Percentiles rank a stretch among this genome's conserved stretches.
Evolutionary conservation across 2,329 filamentous ascomycete species (phyloP).

Genomic region (Pseudofabraea citricarpa): DNA sequence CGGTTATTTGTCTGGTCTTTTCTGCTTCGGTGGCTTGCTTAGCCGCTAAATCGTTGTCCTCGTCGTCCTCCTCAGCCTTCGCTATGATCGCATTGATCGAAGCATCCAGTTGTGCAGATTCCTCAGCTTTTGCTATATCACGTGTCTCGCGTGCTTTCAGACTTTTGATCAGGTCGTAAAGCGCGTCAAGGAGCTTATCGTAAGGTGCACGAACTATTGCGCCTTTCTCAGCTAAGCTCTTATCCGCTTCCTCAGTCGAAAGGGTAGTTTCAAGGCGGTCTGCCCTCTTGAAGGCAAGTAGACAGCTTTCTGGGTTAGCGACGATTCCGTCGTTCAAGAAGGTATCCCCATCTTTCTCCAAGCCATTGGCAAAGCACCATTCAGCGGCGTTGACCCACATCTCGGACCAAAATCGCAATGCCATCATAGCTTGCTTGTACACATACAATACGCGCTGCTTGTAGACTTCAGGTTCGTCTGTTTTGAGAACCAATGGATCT

Average conservation of each 20-base stretch:
- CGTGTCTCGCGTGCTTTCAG: slow-evolving; percentile 58
- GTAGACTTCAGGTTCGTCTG: slow-evolving; percentile 72
- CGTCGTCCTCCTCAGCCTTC: slow-evolving; percentile 46
- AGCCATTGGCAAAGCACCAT: slow-evolving; percentile 79
- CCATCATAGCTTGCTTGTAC: slow-evolving; percentile 92
- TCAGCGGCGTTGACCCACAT: slow-evolving; percentile 94
- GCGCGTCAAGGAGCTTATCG: slow-evolving; percentile 73
- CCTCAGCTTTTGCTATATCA: slow-evolving; percentile 53
- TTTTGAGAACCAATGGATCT: slow-evolving; percentile 80
- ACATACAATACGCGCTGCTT: slow-evolving; percentile 79
- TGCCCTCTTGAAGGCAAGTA: slow-evolving; percentile 84
- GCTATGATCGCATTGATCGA: slow-evolving; percentile 33
- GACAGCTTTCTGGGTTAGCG: slow-evolving; percentile 89
- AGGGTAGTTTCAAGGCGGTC: slow-evolving; percentile 81
- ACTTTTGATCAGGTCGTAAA: slow-evolving; percentile 83
- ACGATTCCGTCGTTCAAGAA: slow-evolving; percentile 78
- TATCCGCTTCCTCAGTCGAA: slow-evolving; percentile 71
- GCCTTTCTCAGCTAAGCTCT: slow-evolving; percentile 57
- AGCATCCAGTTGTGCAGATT: slow-evolving; percentile 33
- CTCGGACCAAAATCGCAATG: slow-evolving; percentile 89
- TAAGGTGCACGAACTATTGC: slow-evolving; percentile 71
- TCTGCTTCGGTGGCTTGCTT: slow-evolving; percentile 35
- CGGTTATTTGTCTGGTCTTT: slow-evolving; percentile 56
- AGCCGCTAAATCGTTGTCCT: slow-evolving; percentile 29
- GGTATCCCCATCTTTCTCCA: slow-evolving; percentile 57